Base-by-base conservation (phyloP, 225 moss, liverwort and hornwort genomes). In the Polytrichum formosum region DNA sequence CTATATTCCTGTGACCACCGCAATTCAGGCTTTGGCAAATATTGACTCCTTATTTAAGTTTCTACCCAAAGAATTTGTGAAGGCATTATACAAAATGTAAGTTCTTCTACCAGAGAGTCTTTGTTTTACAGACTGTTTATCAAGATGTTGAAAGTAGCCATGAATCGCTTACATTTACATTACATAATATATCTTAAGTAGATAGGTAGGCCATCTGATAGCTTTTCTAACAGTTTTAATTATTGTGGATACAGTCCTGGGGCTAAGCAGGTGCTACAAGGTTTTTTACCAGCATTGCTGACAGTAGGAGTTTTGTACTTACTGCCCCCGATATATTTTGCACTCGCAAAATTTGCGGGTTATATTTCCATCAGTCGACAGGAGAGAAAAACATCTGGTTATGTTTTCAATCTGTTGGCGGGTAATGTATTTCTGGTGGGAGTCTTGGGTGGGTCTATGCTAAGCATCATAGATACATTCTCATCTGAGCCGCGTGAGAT, bases 341-440 rank as follows among this genome's bases (percentile, higher is more conserved):
- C 67, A 56, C 74, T 97, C 18, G 78, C 97, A 35, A 80, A 79
- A 67, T 59, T 92, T 30, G 89, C 89, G 79, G 97, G 97, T 18
- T 81, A 76, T 72, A 77, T 88, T 29, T 97, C 97, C 6, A 86
- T 79, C 71, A 94, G 97, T 64, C 92, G 81, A 35, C 92, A 90
- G 68, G 92, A 92, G 72, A 83, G 90, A 61, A 88, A 83, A 78
- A 74, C 97, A 65, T 81, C 87, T 56, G 74, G 85, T 26, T 94
- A 83, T 77, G 91, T 78, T 30, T 97, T 91, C 73, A 90, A 92
- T 67, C 88, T 94, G 61, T 79, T 97, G 84, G 74, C 85, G 29
- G 92, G 94, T 54, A 94, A 94, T n/a, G 92, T 97, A 55, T 97
- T 97, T 78, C 80, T 96, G 73, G 90, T 93, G 66, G 84, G 86